Evolutionary conservation across 148 eudicot genomes (phyloP), one percentile per base, ranked within the genome.

Genomic region (Beta vulgaris): DNA sequence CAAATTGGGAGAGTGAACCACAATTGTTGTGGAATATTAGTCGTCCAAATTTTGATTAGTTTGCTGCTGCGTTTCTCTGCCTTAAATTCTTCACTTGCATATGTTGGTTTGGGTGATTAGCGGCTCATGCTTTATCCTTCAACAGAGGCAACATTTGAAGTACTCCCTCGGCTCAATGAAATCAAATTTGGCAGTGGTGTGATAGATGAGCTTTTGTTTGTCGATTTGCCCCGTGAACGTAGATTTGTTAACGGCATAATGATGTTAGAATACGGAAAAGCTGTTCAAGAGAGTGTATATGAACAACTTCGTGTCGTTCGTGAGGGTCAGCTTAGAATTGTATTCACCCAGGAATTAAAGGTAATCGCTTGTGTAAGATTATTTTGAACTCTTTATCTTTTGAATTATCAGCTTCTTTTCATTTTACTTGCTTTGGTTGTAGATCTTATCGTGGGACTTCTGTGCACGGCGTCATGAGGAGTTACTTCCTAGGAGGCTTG

Each of bases 391-490:
- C 15, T 61, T n/a, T 39, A 26, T 36, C 63, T 25, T n/a, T 46
- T 46, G n/a, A 23, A 62, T 11, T 74, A n/a, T 75, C 34, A n/a
- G 55, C 69, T 61, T 64, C 25, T 80, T 54, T 54, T n/a, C 48
- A 39, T 51, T 58, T 51, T 25, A 19, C 29, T 57, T 76, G 66
- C 64, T 57, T 54, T 81, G 15, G 39, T 82, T 51, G 68, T 83
- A 93, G 94, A 93, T 91, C 77, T 78, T 91, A 64, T 86, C 98
- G 51, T 93, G 98, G 98, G 98, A 95, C 68, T 95, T 95, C 72
- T 95, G 98, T 85, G 96, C 97, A 36, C 83, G 90, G 46, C 92
- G 91, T 19, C 98, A 95, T 71, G 98, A 95, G 81, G 98, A 95
- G 77, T 89, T 95, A 62, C 93, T 95, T 82, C 89, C 96, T 35